Evolutionary conservation across 192 early-diverging fungal genomes (phyloP).

Genomic region (Borealophlyctis nickersoniae): DNA sequence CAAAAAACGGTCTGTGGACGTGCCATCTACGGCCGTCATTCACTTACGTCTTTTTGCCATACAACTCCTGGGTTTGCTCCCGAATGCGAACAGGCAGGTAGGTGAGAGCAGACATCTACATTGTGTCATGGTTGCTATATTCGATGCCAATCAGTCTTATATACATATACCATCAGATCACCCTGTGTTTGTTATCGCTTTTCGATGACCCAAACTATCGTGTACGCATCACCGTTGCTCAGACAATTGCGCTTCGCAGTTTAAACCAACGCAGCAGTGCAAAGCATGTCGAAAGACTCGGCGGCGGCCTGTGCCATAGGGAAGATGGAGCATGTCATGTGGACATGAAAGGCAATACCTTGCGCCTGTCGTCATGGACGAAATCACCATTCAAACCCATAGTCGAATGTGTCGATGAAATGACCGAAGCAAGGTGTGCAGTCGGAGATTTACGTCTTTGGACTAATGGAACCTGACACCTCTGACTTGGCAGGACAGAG

Average conservation of each 20-base stretch:
- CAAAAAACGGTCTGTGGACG: too few relatives aligned
- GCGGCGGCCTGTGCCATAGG: background rate
- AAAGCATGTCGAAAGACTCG: background rate
- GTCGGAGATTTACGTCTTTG: background rate
- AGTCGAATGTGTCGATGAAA: background rate
- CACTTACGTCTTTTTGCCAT: constrained; percentile 14
- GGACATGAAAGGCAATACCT: background rate
- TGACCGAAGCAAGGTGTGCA: background rate
- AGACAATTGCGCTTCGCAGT: constrained; percentile 3
- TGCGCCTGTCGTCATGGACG: background rate
- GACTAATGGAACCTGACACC: background rate
- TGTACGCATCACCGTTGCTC: constrained; percentile 12
- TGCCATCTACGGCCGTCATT: too few relatives aligned
- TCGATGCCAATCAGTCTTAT: too few relatives aligned
- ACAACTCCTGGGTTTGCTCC: constrained; percentile 1
- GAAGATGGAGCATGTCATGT: background rate
- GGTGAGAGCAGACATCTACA: too few relatives aligned
- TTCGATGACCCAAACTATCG: constrained; percentile 7
- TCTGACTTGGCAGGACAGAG: too few relatives aligned
- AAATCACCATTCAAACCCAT: background rate
- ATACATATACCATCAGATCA: background rate
- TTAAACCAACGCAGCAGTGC: background rate
- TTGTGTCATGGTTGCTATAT: too few relatives aligned
- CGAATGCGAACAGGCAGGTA: constrained; percentile 6
- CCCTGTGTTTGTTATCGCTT: constrained; percentile 7